Conservation (phyloP, 1,284 basidiomycete species). For the Cutaneotrichosporon cyanovorans region DNA sequence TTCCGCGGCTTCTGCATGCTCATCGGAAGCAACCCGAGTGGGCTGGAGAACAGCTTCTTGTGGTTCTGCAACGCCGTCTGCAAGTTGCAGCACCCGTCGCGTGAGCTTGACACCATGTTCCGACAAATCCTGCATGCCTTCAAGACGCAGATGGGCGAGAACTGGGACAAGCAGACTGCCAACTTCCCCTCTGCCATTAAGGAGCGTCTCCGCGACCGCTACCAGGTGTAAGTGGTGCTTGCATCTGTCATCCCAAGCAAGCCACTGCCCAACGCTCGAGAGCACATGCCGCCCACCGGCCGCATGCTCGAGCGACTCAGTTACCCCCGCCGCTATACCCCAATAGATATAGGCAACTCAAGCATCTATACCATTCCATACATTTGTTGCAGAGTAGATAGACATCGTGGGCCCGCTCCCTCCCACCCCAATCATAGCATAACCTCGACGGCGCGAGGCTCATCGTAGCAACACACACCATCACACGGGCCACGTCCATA, state of each 20-base stretch:
- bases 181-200: conserved; percentile 41
- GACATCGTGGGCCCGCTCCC: conserved; percentile 3
- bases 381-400: conserved; percentile 15
- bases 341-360: conserved; percentile 18
- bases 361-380: conserved; percentile 23
- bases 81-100: conserved; percentile 81
- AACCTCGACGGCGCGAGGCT: conserved; percentile 19
- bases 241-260: conserved; percentile 1
- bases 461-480: background rate
- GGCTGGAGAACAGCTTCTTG: conserved; percentile 77
- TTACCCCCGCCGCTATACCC: conserved; percentile 20
- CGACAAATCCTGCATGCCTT: conserved; percentile 48
- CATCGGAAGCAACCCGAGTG: conserved; percentile 85
- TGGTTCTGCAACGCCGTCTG: conserved; percentile 98
- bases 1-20: conserved; percentile 96
- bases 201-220: conserved; percentile 41
- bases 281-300: background rate
- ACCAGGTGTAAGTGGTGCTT: conserved; percentile 44
- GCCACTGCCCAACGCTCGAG: background rate
- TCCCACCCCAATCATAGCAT: conserved; percentile 5
- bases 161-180: conserved; percentile 34
- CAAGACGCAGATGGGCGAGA: conserved; percentile 39
- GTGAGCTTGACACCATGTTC: conserved; percentile 86
- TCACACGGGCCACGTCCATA: conserved; percentile 14
- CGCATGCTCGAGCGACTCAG: background rate